Conservation (phyloP, 495 filamentous ascomycete genomes). For the Schizothecium vesticola region DNA sequence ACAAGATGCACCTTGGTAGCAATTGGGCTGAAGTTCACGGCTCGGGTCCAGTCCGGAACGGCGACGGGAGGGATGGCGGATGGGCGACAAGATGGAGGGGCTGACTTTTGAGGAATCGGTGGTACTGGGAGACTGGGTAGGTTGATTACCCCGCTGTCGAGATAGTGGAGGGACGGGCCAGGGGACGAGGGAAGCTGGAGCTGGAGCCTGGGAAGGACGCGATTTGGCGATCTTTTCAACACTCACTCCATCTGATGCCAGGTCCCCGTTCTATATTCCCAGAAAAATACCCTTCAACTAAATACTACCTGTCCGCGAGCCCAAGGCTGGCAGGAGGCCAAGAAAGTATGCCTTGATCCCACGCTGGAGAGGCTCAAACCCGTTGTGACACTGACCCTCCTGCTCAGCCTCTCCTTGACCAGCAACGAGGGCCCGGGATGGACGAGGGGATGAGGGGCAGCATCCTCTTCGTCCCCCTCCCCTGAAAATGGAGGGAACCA, state of each 20-base stretch:
- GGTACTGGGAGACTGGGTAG: background rate
- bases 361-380: background rate
- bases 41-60: constrained; percentile 2
- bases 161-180: background rate
- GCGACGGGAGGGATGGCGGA: constrained; percentile 4
- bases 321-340: background rate
- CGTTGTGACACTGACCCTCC: background rate
- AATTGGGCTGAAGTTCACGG: constrained; percentile 20
- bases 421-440: background rate
- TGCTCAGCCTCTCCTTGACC: background rate
- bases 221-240: background rate
- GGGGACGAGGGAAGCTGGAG: background rate
- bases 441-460: background rate
- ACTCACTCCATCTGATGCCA: background rate
- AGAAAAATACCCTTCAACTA: background rate
- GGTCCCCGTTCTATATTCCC: too few species aligned
- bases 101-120: background rate
- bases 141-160: background rate
- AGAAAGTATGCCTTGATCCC: background rate
- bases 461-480: background rate
- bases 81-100: background rate
- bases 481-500: background rate
- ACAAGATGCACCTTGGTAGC: constrained; percentile 17
- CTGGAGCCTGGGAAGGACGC: background rate
- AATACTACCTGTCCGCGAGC: background rate